Percentiles rank a stretch among this genome's conserved stretches.
phyloP scores from a whole-genome alignment of 2,329 filamentous ascomycete genomes.

The Ramularia endophylla region DNA sequence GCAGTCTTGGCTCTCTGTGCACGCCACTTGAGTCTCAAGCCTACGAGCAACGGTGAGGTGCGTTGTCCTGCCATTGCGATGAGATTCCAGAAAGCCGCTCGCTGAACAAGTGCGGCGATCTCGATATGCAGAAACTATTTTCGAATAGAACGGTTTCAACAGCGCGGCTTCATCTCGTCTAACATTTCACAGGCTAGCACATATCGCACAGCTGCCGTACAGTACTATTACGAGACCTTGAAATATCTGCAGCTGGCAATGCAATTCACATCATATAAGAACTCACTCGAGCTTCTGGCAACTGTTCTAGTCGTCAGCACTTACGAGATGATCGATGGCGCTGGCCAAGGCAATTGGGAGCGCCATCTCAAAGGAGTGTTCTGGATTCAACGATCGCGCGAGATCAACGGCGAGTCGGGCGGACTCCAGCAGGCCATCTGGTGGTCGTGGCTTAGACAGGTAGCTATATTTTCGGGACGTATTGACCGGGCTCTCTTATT shows the following conservation, averaged over 20 bases:
- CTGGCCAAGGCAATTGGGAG: slow-evolving; percentile 53
- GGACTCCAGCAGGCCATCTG: slow-evolving; percentile 54
- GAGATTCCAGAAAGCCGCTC: too few species aligned
- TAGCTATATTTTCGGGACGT: too few species aligned
- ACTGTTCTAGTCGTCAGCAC: slow-evolving; percentile 57
- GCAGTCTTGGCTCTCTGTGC: slow-evolving; percentile 52
- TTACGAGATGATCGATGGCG: slow-evolving; percentile 61
- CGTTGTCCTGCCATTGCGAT: too few species aligned
- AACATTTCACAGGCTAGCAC: slow-evolving; percentile 11
- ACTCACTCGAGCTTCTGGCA: slow-evolving; percentile 52
- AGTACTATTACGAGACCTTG: slow-evolving; percentile 58
- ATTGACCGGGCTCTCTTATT: too few species aligned
- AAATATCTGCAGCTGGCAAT: slow-evolving; percentile 57
- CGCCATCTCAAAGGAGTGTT: slow-evolving; percentile 59
- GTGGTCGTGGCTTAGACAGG: slow-evolving; percentile 63
- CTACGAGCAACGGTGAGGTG: slow-evolving; percentile 18
- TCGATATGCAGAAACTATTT: too few species aligned
- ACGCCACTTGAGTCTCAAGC: slow-evolving; percentile 44
- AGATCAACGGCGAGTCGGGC: slow-evolving; percentile 54
- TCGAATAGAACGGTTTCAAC: too few species aligned
- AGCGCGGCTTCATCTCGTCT: too few species aligned
- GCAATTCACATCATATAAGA: slow-evolving; percentile 52
- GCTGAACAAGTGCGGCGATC: too few species aligned
- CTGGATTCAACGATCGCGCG: slow-evolving; percentile 58
- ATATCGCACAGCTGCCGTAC: slow-evolving; percentile 32